phyloP scores from a whole-genome alignment of 2,329 filamentous ascomycete genomes.

The Epichloe baconii region DNA sequence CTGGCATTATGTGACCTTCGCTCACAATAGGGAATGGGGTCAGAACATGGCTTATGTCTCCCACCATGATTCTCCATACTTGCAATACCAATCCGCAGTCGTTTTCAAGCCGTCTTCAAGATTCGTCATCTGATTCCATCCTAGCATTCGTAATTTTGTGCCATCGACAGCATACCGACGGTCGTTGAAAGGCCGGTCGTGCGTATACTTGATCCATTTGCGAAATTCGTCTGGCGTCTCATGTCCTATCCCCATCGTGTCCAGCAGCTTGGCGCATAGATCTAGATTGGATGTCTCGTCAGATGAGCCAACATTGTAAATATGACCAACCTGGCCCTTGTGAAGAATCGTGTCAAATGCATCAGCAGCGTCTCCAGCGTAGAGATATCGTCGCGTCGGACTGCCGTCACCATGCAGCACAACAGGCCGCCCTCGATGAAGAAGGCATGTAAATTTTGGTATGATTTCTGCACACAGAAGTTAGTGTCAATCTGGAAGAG shows the following conservation, averaged over 20 bases:
- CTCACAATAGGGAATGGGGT: conserved; percentile 53
- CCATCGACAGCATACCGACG: conserved; percentile 60
- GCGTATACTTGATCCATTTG: conserved; percentile 59
- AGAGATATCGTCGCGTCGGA: conserved; percentile 64
- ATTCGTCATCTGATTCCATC: conserved; percentile 54
- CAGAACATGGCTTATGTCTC: conserved; percentile 54
- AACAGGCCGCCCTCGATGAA: conserved; percentile 52
- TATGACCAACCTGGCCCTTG: conserved; percentile 58
- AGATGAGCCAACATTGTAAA: conserved; percentile 71
- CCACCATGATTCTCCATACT: conserved; percentile 58
- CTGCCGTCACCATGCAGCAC: conserved; percentile 66
- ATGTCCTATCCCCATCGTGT: conserved; percentile 44
- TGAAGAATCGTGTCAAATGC: conserved; percentile 77
- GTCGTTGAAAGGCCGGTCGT: conserved; percentile 70
- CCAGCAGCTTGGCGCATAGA: conserved; percentile 52
- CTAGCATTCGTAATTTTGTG: conserved; percentile 51
- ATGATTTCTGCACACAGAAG: conserved; percentile 53
- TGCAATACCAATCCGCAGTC: conserved; percentile 58
- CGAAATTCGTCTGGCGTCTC: conserved; percentile 38
- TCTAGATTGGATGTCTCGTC: conserved; percentile 66
- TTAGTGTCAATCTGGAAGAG: neutral
- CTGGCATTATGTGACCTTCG: conserved; percentile 40
- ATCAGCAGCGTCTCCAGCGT: conserved; percentile 65
- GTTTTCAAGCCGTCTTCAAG: conserved; percentile 49
- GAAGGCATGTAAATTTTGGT: conserved; percentile 64